Evolutionary conservation across 306 rosid genomes (phyloP).

Genomic region (Potentilla sterilis): DNA sequence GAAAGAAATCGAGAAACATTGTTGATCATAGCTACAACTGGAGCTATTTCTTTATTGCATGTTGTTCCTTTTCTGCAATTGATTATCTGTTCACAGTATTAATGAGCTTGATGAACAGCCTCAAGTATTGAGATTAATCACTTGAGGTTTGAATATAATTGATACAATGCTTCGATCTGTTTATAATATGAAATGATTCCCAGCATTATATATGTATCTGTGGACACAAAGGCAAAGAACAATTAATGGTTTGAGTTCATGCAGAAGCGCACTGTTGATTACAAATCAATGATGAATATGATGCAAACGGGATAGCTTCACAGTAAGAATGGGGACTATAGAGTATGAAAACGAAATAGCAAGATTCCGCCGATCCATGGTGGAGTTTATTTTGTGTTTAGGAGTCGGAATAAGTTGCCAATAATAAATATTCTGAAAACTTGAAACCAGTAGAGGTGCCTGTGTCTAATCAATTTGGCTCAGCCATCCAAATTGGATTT

Average conservation of each 20-base stretch:
- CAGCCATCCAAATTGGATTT: too few species aligned
- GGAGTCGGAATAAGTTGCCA: not conserved
- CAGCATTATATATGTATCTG: not conserved
- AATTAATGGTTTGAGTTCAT: not conserved
- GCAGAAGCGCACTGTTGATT: not conserved
- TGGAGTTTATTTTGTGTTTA: not conserved
- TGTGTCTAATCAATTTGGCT: not conserved
- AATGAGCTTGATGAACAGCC: conserved; percentile 5
- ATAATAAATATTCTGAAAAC: not conserved
- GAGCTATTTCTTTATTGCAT: not conserved
- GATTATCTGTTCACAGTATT: not conserved
- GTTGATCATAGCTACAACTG: not conserved
- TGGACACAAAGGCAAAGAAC: not conserved
- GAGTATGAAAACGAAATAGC: not conserved
- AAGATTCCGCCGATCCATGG: not conserved
- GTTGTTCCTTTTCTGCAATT: not conserved
- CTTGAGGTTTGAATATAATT: not conserved
- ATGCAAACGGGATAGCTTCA: not conserved
- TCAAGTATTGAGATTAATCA: not conserved
- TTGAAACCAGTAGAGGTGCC: not conserved
- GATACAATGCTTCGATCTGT: not conserved
- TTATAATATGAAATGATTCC: not conserved
- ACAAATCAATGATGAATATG: not conserved
- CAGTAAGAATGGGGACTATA: not conserved
- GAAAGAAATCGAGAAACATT: not conserved